phyloP scores from a whole-genome alignment of 257 asterid genomes.

The Striga asiatica region DNA sequence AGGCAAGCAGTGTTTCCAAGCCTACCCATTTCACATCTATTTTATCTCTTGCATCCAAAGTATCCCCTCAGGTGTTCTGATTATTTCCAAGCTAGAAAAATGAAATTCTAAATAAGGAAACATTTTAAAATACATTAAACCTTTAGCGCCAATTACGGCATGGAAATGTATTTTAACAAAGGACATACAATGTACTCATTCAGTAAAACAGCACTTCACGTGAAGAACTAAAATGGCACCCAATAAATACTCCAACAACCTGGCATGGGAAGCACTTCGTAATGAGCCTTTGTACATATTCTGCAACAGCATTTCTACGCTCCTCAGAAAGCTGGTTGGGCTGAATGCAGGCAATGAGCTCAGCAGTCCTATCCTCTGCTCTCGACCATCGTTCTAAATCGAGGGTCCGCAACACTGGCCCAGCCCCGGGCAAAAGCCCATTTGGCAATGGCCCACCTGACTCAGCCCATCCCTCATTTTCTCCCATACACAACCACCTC shows the following conservation, averaged over 20 bases:
- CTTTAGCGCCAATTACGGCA: conserved; percentile 6
- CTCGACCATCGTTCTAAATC: conserved; percentile 69
- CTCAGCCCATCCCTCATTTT: conserved; percentile 68
- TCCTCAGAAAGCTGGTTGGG: conserved; percentile 82
- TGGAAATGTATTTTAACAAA: neutral
- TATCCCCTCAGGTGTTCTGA: neutral
- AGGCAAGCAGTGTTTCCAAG: neutral
- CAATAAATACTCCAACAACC: conserved; percentile 37
- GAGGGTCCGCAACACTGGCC: conserved; percentile 41
- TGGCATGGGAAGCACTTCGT: conserved; percentile 84
- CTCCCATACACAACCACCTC: conserved; percentile 69
- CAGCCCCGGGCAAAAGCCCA: conserved; percentile 72
- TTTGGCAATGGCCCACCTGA: conserved; percentile 59
- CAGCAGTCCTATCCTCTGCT: conserved; percentile 88
- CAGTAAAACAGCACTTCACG: conserved; percentile 2
- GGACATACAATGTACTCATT: neutral
- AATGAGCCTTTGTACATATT: conserved; percentile 76
- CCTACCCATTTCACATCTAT: neutral
- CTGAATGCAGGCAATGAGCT: conserved; percentile 84
- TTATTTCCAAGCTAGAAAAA: conserved; percentile 2
- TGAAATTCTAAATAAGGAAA: neutral
- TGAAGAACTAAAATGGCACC: conserved; percentile 2
- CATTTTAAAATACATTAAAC: neutral
- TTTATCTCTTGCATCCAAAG: neutral
- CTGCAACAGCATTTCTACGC: conserved; percentile 86